phyloP scores from a whole-genome alignment of 2,329 filamentous ascomycete species.

The Conoideocrella luteorostrata region DNA sequence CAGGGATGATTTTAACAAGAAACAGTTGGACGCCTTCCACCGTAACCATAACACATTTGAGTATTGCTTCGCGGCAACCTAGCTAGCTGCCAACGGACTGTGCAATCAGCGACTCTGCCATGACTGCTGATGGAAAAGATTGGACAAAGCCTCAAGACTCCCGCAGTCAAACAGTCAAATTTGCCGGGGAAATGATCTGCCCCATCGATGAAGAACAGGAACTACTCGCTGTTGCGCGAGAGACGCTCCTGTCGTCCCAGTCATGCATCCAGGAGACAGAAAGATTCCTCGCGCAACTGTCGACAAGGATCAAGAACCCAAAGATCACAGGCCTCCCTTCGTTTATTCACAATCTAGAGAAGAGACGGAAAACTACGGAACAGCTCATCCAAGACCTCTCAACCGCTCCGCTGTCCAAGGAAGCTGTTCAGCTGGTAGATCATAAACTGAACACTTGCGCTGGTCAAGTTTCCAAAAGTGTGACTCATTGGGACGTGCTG shows the following conservation, averaged over 20 bases:
- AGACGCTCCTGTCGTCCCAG: slow-evolving; percentile 8
- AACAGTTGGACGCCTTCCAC: too few relatives aligned
- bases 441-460: slow-evolving; percentile 18
- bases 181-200: too few relatives aligned
- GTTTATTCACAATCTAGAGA: slow-evolving; percentile 12
- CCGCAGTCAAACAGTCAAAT: too few relatives aligned
- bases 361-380: slow-evolving; percentile 12
- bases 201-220: neutral
- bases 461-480: slow-evolving; percentile 16
- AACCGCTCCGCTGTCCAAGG: slow-evolving; percentile 5
- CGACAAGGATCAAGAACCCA: slow-evolving; percentile 6
- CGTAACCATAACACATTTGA: too few relatives aligned
- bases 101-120: too few relatives aligned
- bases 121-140: too few relatives aligned
- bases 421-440: slow-evolving; percentile 10
- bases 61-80: too few relatives aligned
- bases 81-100: too few relatives aligned
- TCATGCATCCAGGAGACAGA: slow-evolving; percentile 15
- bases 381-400: slow-evolving; percentile 10
- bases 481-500: slow-evolving; percentile 25
- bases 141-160: too few relatives aligned
- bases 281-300: slow-evolving; percentile 10
- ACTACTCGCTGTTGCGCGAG: slow-evolving; percentile 9
- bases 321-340: slow-evolving; percentile 16
- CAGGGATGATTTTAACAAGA: too few relatives aligned